Conservation (phyloP, 805 yeast genomes). For the Yarrowia sp. region DNA sequence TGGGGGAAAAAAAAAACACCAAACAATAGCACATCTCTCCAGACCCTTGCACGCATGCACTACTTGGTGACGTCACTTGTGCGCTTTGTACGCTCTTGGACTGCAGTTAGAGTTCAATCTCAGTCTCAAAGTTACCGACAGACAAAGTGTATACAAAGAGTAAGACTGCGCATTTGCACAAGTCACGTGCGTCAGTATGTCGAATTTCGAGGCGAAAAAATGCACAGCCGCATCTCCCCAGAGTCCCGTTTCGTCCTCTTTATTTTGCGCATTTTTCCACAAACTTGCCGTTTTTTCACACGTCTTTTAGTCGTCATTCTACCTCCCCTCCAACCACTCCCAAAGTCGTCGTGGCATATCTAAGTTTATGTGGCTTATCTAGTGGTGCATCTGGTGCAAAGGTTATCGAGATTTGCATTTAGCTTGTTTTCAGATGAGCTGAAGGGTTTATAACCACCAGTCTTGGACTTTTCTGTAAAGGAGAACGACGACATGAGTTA, state of each 20-base stretch:
- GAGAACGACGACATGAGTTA: no score
- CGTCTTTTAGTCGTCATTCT: no score
- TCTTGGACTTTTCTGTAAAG: no score
- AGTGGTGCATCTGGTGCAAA: not conserved
- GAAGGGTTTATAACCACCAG: constrained; percentile 10
- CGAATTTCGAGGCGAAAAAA: not conserved
- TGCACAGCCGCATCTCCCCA: no score
- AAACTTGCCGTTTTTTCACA: not conserved
- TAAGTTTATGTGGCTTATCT: constrained; percentile 22
- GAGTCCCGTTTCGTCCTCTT: no score
- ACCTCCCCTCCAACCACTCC: not conserved
- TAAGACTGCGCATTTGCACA: constrained; percentile 21
- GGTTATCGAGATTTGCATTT: not conserved
- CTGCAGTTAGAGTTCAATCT: constrained; percentile 14
- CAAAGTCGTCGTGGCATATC: no score
- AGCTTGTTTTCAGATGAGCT: constrained; percentile 12
- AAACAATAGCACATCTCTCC: not conserved
- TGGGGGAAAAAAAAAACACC: no score
- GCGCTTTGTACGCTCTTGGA: no score
- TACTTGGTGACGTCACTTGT: constrained; percentile 8
- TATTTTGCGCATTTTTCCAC: not conserved
- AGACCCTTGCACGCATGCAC: not conserved
- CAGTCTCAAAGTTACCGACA: constrained; percentile 18
- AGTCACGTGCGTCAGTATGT: not conserved
- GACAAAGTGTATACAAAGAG: constrained; percentile 12